Conservation (phyloP, 768 basidiomycete genomes). For the Suillus tomentosus region DNA sequence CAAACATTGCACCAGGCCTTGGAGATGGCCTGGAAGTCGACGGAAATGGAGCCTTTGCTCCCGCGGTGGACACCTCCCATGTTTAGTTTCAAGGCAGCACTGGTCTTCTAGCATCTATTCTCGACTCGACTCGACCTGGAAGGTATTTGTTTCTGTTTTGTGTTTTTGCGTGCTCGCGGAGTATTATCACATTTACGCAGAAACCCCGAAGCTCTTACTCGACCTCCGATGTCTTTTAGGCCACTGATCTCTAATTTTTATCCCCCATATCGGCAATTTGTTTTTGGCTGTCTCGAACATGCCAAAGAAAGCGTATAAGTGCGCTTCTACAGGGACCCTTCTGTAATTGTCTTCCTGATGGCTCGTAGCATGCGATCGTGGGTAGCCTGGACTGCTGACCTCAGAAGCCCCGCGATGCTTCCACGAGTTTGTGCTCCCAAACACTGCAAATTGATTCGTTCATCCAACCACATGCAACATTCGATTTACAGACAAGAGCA, state of each 20-base stretch:
- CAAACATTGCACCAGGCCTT: neutral
- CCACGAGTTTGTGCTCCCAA: slow-evolving; percentile 4
- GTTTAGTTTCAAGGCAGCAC: slow-evolving; percentile 1
- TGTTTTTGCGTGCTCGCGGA: slow-evolving; percentile 5
- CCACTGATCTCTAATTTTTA: slow-evolving; percentile 5
- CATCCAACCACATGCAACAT: neutral
- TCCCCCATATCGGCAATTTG: slow-evolving; percentile 8
- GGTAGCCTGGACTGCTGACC: slow-evolving; percentile 3
- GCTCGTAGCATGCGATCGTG: neutral
- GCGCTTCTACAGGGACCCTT: neutral
- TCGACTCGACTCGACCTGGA: neutral
- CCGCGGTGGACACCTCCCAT: neutral
- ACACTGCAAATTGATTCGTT: neutral
- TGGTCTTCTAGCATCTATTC: neutral
- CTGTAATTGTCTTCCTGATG: neutral
- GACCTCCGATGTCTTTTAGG: slow-evolving; percentile 2
- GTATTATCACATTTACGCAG: slow-evolving; percentile 3
- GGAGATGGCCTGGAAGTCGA: slow-evolving; percentile 1
- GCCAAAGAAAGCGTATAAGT: neutral
- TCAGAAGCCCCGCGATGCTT: slow-evolving; percentile 7
- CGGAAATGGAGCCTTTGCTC: neutral
- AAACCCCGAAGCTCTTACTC: slow-evolving; percentile 6
- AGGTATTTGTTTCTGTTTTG: slow-evolving; percentile 12
- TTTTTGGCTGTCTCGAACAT: slow-evolving; percentile 5
- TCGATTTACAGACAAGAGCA: neutral